Evolutionary conservation across 2,329 filamentous ascomycete species (phyloP).

Genomic region (Cladobotryum mycophilum): DNA sequence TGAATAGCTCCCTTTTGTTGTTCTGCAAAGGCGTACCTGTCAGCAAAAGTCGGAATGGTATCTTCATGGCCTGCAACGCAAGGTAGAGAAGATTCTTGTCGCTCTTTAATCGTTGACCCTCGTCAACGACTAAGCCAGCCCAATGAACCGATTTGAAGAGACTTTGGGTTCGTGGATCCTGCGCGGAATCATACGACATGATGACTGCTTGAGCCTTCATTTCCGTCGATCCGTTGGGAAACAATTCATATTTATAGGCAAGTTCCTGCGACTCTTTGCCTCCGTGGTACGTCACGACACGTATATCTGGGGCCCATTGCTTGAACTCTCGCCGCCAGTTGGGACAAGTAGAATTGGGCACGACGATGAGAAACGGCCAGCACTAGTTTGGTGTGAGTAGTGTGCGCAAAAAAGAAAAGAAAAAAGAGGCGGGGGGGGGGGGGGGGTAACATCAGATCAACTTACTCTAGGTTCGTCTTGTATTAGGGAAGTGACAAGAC

Average conservation of each 20-base stretch:
- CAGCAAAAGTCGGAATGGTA: constrained; percentile 78
- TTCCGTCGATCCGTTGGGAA: constrained; percentile 56
- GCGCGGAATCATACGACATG: constrained; percentile 87
- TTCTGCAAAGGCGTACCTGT: constrained; percentile 94
- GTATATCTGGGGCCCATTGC: constrained; percentile 78
- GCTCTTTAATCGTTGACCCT: constrained; percentile 93
- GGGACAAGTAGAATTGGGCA: constrained; percentile 91
- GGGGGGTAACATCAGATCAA: not conserved
- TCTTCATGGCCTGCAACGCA: constrained; percentile 64
- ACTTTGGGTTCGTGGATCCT: constrained; percentile 60
- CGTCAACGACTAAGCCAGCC: constrained; percentile 86
- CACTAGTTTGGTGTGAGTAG: constrained; percentile 39
- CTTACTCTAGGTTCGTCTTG: constrained; percentile 51
- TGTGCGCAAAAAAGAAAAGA: not conserved
- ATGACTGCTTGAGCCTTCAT: constrained; percentile 88
- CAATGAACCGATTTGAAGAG: constrained; percentile 70
- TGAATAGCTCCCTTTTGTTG: constrained; percentile 91
- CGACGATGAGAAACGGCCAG: constrained; percentile 89
- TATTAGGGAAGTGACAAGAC: constrained; percentile 68
- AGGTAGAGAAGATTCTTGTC: constrained; percentile 78
- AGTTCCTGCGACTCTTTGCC: constrained; percentile 67
- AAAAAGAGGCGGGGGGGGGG: not conserved
- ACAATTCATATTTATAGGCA: constrained; percentile 79
- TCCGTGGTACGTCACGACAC: constrained; percentile 91
- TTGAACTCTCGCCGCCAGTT: constrained; percentile 98